Conservation (phyloP, 768 basidiomycete genomes). For the Termitomyces bulborhizus region DNA sequence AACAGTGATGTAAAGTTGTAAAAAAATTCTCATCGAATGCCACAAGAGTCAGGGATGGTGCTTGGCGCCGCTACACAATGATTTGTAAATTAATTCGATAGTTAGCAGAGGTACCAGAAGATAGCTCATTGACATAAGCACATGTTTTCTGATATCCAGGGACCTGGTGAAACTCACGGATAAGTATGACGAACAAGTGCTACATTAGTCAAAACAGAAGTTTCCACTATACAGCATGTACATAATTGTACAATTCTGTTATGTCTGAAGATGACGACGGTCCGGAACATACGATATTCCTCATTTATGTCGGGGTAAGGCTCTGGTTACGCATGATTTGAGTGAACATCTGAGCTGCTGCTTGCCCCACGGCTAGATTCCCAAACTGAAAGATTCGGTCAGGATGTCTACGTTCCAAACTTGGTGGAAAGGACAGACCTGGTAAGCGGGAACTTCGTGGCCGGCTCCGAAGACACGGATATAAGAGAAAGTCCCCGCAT, state of each 20-base stretch:
- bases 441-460: constrained; percentile 44
- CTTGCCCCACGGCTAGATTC: constrained; percentile 30
- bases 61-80: too few species aligned
- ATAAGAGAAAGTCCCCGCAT: constrained; percentile 52
- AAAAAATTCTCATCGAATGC: too few species aligned
- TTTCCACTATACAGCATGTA: background rate
- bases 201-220: too few species aligned
- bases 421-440: constrained; percentile 16
- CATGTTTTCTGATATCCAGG: too few species aligned
- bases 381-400: constrained; percentile 21
- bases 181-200: background rate
- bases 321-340: constrained; percentile 31
- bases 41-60: too few species aligned
- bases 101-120: too few species aligned
- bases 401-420: background rate
- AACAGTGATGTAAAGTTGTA: too few species aligned
- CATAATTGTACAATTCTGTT: background rate
- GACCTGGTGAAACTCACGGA: too few species aligned
- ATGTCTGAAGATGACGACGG: background rate
- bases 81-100: too few species aligned
- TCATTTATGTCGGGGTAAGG: constrained; percentile 11
- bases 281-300: background rate
- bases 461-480: constrained; percentile 44
- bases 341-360: constrained; percentile 37
- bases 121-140: too few species aligned